Evolutionary conservation across 331 rosid species (phyloP), one percentile per base, ranked within the genome.

Genomic region (Quercus lobata): DNA sequence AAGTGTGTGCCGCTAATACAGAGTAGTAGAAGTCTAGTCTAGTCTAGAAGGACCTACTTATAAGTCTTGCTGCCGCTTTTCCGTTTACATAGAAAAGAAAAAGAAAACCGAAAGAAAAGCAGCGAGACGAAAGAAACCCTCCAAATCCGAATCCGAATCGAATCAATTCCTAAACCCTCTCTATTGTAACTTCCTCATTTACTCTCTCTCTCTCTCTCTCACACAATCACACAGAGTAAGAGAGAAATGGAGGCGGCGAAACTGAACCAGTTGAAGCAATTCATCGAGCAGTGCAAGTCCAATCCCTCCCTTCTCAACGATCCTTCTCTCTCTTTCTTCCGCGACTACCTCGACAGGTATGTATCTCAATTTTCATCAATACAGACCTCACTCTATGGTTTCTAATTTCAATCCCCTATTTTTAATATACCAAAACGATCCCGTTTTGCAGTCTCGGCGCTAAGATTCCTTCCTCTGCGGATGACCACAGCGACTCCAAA

Each of bases 271-370:
- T 69, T 93, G 86, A 90, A 85, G 93, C 89, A 75, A 57, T 93
- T 93, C 90, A 53, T 91, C 84, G 91, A 90, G 52, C 91, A 88
- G 90, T 86, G 90, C 83, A 90, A 93, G 87, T 83, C 98, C 81
- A 65, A 89, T 68, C 98, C 98, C 76, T 90, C 93, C 25, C 2
- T 84, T 29, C 97, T 93, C 83, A 62, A 65, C 77, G 97, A 93
- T 72, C 98, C 97, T 75, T 84, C 97, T 32, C 97, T 93, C 41
- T 91, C 92, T 24, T 93, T 93, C 88, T 93, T 93, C 95, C 97
- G 98, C 79, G 98, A 93, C 19, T 93, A 90, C 55, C 89, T 93
- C 57, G 89, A 91, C 61, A 93, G 97, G 98, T 91, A 83, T 68
- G 9, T 22, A 2, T 41, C 46, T 30, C 7, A 57, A 7, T 60